Conservation (phyloP, 2,329 filamentous ascomycete species). For the Scedosporium aurantiacum region DNA sequence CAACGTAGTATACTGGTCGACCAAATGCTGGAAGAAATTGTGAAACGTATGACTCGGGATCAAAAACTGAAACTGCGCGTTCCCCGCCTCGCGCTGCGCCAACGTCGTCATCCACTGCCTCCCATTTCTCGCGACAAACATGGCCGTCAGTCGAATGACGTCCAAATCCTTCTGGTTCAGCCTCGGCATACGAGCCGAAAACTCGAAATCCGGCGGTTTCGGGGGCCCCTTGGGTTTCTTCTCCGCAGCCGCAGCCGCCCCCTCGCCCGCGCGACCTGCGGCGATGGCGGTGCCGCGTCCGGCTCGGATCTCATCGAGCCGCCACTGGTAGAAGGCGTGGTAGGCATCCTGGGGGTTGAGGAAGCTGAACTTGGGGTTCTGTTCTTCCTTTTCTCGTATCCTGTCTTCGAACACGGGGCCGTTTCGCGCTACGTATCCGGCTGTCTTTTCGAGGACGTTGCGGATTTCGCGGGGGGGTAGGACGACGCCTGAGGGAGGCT, state of each 20-base stretch:
- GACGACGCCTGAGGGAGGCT: conserved; percentile 72
- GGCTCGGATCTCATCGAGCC: conserved; percentile 71
- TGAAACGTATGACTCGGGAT: conserved; percentile 92
- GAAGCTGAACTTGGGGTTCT: conserved; percentile 87
- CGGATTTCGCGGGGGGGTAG: conserved; percentile 84
- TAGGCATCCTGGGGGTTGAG: conserved; percentile 72
- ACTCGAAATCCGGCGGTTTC: conserved; percentile 77
- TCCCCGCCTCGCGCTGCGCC: conserved; percentile 77
- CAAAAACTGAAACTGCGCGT: conserved; percentile 93
- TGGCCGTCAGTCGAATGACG: conserved; percentile 63
- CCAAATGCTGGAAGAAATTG: conserved; percentile 84
- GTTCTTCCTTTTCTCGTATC: conserved; percentile 73
- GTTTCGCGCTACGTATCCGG: conserved; percentile 72
- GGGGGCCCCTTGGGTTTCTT: conserved; percentile 70
- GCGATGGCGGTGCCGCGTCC: conserved; percentile 72
- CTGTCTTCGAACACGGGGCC: conserved; percentile 65
- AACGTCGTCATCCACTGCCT: conserved; percentile 83
- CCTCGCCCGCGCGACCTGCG: conserved; percentile 61
- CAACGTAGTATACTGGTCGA: conserved; percentile 86
- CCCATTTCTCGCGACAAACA: conserved; percentile 89
- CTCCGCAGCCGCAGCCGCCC: conserved; percentile 31
- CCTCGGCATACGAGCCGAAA: conserved; percentile 92
- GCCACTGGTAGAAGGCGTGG: conserved; percentile 82
- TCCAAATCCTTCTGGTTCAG: conserved; percentile 90
- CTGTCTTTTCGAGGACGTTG: conserved; percentile 81